Evolutionary conservation across 1,284 basidiomycete genomes (phyloP).

Genomic region (Pseudozyma tsukubaensis): DNA sequence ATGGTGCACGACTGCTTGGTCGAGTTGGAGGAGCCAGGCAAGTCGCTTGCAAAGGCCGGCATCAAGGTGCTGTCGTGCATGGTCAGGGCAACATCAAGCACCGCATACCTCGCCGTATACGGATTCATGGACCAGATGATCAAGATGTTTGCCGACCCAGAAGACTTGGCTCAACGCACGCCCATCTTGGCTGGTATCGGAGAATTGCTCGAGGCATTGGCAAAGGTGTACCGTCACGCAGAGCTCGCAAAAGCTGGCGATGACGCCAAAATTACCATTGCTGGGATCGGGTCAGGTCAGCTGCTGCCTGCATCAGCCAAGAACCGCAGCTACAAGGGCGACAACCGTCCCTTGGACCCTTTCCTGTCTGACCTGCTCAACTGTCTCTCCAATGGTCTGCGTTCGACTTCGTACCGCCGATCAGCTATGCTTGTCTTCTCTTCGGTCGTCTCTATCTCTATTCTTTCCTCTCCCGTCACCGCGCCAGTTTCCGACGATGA

Average conservation of each 20-base stretch:
- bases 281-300: constrained; percentile 32
- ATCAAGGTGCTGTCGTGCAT: constrained; percentile 52
- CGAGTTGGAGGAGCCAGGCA: constrained; percentile 59
- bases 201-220: constrained; percentile 53
- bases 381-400: constrained; percentile 55
- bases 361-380: constrained; percentile 55
- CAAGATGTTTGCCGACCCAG: constrained; percentile 80
- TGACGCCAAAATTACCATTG: not conserved
- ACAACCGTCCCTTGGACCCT: constrained; percentile 55
- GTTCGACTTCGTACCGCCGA: constrained; percentile 43
- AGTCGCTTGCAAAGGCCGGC: constrained; percentile 57
- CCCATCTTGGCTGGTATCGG: constrained; percentile 73
- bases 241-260: constrained; percentile 16
- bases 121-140: constrained; percentile 56
- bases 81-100: constrained; percentile 49
- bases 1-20: constrained; percentile 59
- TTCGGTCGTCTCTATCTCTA: constrained; percentile 49
- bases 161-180: constrained; percentile 79
- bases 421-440: constrained; percentile 58
- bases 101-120: constrained; percentile 47
- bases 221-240: constrained; percentile 47
- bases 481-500: not conserved
- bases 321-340: constrained; percentile 47
- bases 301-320: constrained; percentile 23
- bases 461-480: constrained; percentile 13